Conservation (phyloP, 306 rosid species). For the Quercus mongolica region DNA sequence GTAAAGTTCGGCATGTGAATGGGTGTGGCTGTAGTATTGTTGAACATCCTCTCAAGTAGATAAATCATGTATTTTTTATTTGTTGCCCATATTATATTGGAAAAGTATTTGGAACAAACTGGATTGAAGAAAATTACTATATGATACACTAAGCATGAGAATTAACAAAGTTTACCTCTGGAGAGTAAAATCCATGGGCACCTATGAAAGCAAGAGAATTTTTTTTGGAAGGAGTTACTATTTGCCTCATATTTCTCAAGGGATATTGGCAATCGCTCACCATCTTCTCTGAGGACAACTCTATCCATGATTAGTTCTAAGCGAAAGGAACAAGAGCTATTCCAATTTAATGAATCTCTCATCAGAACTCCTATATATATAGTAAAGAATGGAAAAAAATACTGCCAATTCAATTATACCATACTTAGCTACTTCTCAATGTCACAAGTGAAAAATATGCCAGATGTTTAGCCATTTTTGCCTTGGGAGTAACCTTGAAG, state of each 20-base stretch:
- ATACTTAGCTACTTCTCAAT: not conserved
- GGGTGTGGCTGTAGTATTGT: no score
- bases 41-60: no score
- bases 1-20: no score
- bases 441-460: not conserved
- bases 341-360: not conserved
- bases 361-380: not conserved
- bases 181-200: conserved; percentile 36
- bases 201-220: conserved; percentile 35
- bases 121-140: no score
- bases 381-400: not conserved
- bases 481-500: no score
- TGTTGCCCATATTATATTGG: no score
- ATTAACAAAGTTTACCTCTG: conserved; percentile 26
- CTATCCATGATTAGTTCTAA: conserved; percentile 20
- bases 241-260: not conserved
- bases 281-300: conserved; percentile 9
- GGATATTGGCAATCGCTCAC: conserved; percentile 1
- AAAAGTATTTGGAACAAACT: no score
- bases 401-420: not conserved
- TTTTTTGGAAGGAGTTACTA: conserved; percentile 17
- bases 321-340: not conserved
- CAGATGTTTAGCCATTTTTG: not conserved
- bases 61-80: no score
- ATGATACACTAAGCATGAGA: no score